Percentiles rank a stretch among this genome's conserved stretches.
Evolutionary conservation across 179 eudicot genomes (phyloP).

Genomic region (Silene noctiflora): DNA sequence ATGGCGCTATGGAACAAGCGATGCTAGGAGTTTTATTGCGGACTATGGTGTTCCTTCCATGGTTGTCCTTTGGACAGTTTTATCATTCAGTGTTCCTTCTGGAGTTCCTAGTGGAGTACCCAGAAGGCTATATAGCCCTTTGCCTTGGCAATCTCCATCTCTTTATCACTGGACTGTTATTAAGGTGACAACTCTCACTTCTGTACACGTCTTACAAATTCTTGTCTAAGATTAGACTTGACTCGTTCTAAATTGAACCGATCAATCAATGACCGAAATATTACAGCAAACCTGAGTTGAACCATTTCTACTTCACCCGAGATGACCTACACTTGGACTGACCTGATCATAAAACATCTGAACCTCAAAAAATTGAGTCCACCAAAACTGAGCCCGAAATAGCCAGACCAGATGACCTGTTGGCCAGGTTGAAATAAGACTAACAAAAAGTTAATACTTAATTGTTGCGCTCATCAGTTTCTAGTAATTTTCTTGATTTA

Average conservation of each 20-base stretch:
- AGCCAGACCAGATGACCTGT: too few species aligned
- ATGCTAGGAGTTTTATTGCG: slow-evolving; percentile 47
- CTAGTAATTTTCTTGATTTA: background rate
- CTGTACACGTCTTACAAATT: background rate
- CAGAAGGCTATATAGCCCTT: slow-evolving; percentile 55
- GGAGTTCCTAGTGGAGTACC: slow-evolving; percentile 57
- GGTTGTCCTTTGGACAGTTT: slow-evolving; percentile 53
- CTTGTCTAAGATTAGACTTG: background rate
- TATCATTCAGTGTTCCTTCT: slow-evolving; percentile 45
- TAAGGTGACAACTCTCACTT: slow-evolving; percentile 33
- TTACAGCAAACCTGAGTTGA: too few species aligned
- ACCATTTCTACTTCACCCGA: too few species aligned
- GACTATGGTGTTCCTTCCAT: slow-evolving; percentile 65
- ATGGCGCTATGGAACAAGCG: slow-evolving; percentile 56
- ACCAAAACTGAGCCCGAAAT: too few species aligned
- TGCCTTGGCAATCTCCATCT: slow-evolving; percentile 58
- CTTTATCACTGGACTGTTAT: slow-evolving; percentile 52
- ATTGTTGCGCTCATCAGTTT: too few species aligned
- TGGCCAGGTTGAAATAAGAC: too few species aligned
- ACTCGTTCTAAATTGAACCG: too few species aligned
- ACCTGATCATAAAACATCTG: background rate
- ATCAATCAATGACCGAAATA: too few species aligned
- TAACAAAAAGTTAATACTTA: too few species aligned
- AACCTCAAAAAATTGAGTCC: too few species aligned
- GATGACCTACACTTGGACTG: background rate